Evolutionary conservation across 1,139 yeast genomes (phyloP).

Genomic region (Taiozyma sp.): DNA sequence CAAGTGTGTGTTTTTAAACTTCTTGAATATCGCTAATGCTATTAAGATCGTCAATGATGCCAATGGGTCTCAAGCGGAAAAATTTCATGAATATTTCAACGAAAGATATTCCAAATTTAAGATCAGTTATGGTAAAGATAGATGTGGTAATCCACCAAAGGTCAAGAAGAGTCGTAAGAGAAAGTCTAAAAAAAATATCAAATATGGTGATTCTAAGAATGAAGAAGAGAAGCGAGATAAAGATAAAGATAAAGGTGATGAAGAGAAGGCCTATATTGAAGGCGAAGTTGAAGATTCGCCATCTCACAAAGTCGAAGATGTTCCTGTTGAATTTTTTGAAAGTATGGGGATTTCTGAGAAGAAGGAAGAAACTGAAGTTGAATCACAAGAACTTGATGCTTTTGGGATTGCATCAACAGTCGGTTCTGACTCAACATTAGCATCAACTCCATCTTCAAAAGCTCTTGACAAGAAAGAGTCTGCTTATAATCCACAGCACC

Average conservation of each 20-base stretch:
- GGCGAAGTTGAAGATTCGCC: conserved; percentile 1
- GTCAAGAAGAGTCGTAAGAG: conserved; percentile 26
- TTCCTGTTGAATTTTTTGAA: conserved; percentile 17
- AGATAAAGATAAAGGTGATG: not conserved
- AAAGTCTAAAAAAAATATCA: conserved; percentile 12
- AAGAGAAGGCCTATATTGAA: not conserved
- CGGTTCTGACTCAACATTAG: not conserved
- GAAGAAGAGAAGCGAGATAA: not conserved
- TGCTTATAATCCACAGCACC: not conserved
- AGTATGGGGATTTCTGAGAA: conserved; percentile 21
- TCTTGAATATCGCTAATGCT: conserved; percentile 71
- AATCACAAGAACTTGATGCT: conserved; percentile 3
- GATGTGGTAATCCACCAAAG: conserved; percentile 78
- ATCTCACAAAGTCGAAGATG: conserved; percentile 7
- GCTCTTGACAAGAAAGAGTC: not conserved
- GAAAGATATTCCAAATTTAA: conserved; percentile 52
- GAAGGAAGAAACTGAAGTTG: conserved; percentile 3
- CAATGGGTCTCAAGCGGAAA: conserved; percentile 31
- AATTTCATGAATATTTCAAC: conserved; percentile 35
- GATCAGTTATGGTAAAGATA: conserved; percentile 74
- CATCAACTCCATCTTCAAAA: not conserved
- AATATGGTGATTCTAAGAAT: not conserved
- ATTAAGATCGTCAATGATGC: conserved; percentile 74
- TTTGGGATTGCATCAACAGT: conserved; percentile 6
- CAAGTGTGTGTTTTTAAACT: conserved; percentile 78